Evolutionary conservation across 345 rosid species (phyloP).

Genomic region (Linum tenue): DNA sequence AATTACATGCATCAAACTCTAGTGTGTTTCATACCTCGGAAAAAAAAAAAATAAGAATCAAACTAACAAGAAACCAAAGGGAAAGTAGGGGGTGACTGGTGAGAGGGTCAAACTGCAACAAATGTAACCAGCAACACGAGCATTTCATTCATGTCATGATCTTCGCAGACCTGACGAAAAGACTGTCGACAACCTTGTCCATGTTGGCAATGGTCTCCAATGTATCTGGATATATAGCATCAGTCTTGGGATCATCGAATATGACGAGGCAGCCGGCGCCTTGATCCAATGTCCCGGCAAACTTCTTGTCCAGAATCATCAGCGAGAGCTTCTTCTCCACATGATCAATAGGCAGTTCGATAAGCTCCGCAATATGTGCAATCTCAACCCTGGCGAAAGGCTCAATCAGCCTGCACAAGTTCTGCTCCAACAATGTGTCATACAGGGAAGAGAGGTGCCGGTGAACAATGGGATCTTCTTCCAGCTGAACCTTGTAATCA

Average conservation of each 20-base stretch:
- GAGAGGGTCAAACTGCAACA: too few species aligned
- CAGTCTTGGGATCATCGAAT: constrained; percentile 76
- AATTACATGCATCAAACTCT: too few species aligned
- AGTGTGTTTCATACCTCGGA: too few species aligned
- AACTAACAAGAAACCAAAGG: too few species aligned
- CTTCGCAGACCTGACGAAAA: constrained; percentile 88
- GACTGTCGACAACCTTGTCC: constrained; percentile 92
- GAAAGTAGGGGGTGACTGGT: too few species aligned
- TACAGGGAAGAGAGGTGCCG: constrained; percentile 86
- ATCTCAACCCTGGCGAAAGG: constrained; percentile 91
- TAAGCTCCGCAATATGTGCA: constrained; percentile 68
- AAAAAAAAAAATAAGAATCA: too few species aligned
- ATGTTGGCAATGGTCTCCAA: constrained; percentile 84
- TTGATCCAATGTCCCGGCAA: constrained; percentile 89
- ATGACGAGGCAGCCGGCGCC: constrained; percentile 94
- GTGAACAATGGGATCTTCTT: constrained; percentile 93
- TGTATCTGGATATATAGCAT: constrained; percentile 77
- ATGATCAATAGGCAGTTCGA: constrained; percentile 54
- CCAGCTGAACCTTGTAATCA: constrained; percentile 72
- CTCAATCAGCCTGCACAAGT: constrained; percentile 82
- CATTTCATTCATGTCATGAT: constrained; percentile 45
- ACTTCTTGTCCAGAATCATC: constrained; percentile 93
- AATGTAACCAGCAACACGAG: too few species aligned
- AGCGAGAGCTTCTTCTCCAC: constrained; percentile 93
- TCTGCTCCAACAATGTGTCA: constrained; percentile 83